Percentiles rank a stretch among this genome's conserved stretches.
Conservation (phyloP, 805 yeast species). For the Spathaspora sp. region DNA sequence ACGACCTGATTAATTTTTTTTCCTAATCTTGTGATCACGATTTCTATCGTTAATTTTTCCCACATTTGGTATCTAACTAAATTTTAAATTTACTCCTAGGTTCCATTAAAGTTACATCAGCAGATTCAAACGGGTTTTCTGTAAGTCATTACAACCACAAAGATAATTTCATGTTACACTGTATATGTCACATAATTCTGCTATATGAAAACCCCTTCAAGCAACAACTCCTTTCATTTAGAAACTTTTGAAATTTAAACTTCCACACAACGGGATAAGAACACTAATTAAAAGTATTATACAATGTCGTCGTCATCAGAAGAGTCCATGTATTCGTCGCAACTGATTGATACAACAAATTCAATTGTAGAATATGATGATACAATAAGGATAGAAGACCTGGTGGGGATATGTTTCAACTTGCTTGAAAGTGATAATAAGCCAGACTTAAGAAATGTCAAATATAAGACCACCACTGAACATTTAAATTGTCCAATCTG, state of each 20-base stretch:
- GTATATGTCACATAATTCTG: background rate
- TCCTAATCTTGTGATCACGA: background rate
- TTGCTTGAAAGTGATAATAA: constrained; percentile 8
- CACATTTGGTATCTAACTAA: background rate
- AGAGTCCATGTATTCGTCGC: background rate
- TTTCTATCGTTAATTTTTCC: background rate
- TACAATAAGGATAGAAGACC: background rate
- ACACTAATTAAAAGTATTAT: background rate
- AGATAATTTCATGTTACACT: background rate
- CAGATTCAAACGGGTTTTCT: background rate
- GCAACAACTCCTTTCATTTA: background rate
- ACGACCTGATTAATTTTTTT: constrained; percentile 51
- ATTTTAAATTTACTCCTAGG: background rate
- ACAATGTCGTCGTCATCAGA: background rate
- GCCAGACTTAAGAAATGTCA: constrained; percentile 27
- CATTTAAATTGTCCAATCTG: constrained; percentile 59
- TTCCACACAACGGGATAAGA: background rate
- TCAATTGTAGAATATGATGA: constrained; percentile 6
- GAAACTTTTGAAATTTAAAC: background rate
- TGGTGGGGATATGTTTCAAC: constrained; percentile 5
- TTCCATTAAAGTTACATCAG: background rate
- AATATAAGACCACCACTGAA: constrained; percentile 28
- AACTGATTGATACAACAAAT: background rate
- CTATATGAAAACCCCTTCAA: background rate
- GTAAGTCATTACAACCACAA: background rate